A percentile compares a stretch with the other conserved stretches of the same genome.
Conservation (phyloP, 2,329 filamentous ascomycete species). For the Epichloe typhina region DNA sequence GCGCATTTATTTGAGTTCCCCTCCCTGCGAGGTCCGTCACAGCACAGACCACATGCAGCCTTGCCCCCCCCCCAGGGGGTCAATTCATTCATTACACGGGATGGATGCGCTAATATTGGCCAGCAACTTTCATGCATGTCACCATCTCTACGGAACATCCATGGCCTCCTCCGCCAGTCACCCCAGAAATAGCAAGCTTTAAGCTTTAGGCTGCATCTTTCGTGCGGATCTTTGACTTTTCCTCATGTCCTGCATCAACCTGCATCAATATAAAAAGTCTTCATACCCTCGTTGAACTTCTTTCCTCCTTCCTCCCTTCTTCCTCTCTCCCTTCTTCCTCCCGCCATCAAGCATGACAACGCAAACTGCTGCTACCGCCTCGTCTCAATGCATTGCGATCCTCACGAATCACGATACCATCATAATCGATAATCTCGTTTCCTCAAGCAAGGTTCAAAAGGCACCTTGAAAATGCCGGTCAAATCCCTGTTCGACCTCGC, state of each 20-base stretch:
- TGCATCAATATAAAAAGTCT: neutral
- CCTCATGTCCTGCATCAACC: neutral
- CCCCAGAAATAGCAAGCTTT: too few species aligned
- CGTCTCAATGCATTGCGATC: neutral
- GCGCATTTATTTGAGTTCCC: neutral
- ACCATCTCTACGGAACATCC: too few species aligned
- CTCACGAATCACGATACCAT: neutral
- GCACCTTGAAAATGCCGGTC: constrained; percentile 22
- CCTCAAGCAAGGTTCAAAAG: neutral
- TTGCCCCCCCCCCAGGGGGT: too few species aligned
- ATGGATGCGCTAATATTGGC: too few species aligned
- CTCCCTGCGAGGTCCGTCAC: too few species aligned
- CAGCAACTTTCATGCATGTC: too few species aligned
- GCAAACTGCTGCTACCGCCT: neutral
- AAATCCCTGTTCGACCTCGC: constrained; percentile 40
- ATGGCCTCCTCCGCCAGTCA: too few species aligned
- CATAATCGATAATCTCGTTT: neutral
- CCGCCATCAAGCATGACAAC: neutral
- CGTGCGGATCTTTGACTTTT: too few species aligned
- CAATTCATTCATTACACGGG: too few species aligned
- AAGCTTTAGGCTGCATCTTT: too few species aligned
- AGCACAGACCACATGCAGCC: too few species aligned
- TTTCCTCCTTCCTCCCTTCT: too few species aligned
- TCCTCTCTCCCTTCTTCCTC: neutral
- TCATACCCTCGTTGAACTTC: neutral